Evolutionary conservation across 2,329 filamentous ascomycete genomes (phyloP).

Genomic region (Cytospora leucostoma): DNA sequence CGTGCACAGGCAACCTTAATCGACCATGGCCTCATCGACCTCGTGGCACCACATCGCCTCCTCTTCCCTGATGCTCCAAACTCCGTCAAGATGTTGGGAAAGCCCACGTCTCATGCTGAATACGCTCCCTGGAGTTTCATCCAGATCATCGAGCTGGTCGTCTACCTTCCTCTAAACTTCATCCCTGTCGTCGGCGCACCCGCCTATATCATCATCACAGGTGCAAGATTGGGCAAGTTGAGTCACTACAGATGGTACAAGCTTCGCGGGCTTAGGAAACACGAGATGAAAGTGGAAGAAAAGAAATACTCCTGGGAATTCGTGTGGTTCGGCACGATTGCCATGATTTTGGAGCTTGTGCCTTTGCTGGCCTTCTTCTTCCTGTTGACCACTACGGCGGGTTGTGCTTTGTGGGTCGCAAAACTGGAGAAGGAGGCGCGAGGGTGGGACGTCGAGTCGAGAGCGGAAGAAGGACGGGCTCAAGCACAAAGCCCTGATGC

Average conservation of each 20-base stretch:
- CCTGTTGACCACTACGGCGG: conserved; percentile 80
- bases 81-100: conserved; percentile 78
- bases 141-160: conserved; percentile 84
- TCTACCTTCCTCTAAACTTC: conserved; percentile 81
- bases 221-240: conserved; percentile 82
- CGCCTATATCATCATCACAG: conserved; percentile 84
- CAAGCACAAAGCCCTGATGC: conserved; percentile 2
- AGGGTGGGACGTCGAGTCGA: conserved; percentile 24
- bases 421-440: conserved; percentile 66
- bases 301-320: conserved; percentile 75
- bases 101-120: conserved; percentile 72
- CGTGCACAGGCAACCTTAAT: conserved; percentile 65
- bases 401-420: conserved; percentile 83
- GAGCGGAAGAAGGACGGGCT: conserved; percentile 29
- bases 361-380: conserved; percentile 94
- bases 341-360: conserved; percentile 82
- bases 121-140: conserved; percentile 88
- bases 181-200: conserved; percentile 81
- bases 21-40: conserved; percentile 67
- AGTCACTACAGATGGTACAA: conserved; percentile 91
- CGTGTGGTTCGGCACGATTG: conserved; percentile 88
- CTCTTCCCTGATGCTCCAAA: conserved; percentile 68
- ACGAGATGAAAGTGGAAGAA: conserved; percentile 72
- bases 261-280: conserved; percentile 71
- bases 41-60: conserved; percentile 67